These are phyloP conservation scores for Boletus fagicola DNA, from an alignment of 768 basidiomycete species.

Conservation along the genomic window DNA sequence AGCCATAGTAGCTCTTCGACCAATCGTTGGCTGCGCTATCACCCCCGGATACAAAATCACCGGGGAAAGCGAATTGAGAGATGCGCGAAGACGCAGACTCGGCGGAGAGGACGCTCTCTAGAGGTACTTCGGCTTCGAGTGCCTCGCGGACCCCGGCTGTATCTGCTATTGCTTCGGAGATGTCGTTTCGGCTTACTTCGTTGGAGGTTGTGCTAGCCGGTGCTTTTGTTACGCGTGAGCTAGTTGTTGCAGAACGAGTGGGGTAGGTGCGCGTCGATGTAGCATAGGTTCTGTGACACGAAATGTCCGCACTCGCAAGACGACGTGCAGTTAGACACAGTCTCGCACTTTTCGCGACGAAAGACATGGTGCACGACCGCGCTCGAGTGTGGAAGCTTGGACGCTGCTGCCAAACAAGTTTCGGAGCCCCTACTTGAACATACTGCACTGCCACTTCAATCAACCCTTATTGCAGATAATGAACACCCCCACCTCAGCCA, in stretches of 20 bases:
- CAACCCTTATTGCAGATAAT: slow-evolving; percentile 2
- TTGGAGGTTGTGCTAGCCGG: slow-evolving; percentile 32
- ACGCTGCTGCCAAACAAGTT: not conserved
- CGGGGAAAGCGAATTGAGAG: slow-evolving; percentile 27
- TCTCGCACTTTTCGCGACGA: slow-evolving; percentile 13
- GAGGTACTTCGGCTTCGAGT: slow-evolving; percentile 14
- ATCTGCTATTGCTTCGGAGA: slow-evolving; percentile 21
- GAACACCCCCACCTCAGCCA: slow-evolving; percentile 22
- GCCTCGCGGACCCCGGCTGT: slow-evolving; percentile 17
- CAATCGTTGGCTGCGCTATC: slow-evolving; percentile 58
- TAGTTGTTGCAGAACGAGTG: slow-evolving; percentile 22
- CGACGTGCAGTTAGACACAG: slow-evolving; percentile 10
- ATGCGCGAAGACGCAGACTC: slow-evolving; percentile 11
- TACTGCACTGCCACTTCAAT: not conserved
- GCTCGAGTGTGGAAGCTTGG: not conserved
- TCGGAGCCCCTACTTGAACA: not conserved
- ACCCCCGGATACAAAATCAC: slow-evolving; percentile 26
- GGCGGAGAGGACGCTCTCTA: slow-evolving; percentile 11
- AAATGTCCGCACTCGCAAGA: not conserved
- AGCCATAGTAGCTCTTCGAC: slow-evolving; percentile 83
- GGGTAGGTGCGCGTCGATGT: slow-evolving; percentile 27
- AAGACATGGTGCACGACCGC: slow-evolving; percentile 9
- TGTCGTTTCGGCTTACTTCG: slow-evolving; percentile 20
- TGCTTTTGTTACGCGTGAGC: slow-evolving; percentile 27
- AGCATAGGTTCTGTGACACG: slow-evolving; percentile 17